Base-by-base conservation (phyloP, 768 basidiomycete species). In the Trametes elegans region DNA sequence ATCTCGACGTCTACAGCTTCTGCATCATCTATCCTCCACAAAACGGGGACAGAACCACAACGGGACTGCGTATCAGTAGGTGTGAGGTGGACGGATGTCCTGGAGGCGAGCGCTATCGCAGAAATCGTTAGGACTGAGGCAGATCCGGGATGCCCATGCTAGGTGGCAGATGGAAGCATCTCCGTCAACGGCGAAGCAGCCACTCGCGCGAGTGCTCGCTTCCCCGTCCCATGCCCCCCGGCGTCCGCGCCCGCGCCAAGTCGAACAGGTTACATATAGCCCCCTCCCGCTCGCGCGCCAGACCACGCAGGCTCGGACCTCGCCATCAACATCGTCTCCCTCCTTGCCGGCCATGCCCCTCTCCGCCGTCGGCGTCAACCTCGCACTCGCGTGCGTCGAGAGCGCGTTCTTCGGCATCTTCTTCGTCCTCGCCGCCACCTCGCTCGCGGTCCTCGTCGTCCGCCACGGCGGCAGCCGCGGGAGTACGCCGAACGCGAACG, bases 391-490 rank as follows among this genome's bases (percentile, higher is more conserved):
- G 21, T 52, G 50, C 26, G 14, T 52, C 31, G 40, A 52, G 41
- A 52, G 50, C 49, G 21, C 28, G 10, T 16, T 42, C 19, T 50
- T 39, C 9, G 49, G 49, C 7, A 50, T 50, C 18, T 50, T 50
- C 49, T 42, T 50, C 39, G 49, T 50, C 8, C 49, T 50, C 36
- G 48, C 48, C 10, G 27, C 23, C n/a, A 49, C 48, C 27, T 49
- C 48, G 48, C 48, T 49, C 48, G 48, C 48, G 50, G 50, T 43
- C 16, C 40, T 43, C 31, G 40, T 43, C 16, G 50, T 31, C 50
- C 50, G 50, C 41, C 50, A 52, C 10, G 35, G 41, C 32, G 34
- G 35, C 23, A 5, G 21, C 24, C 19, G 38, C n/a, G 23, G 48
- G 7, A 11, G n/a, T n/a, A n/a, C n/a, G n/a, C n/a, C n/a, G n/a